Evolutionary conservation across 805 yeast species (phyloP).

Genomic region (Suhomyces faveliae): DNA sequence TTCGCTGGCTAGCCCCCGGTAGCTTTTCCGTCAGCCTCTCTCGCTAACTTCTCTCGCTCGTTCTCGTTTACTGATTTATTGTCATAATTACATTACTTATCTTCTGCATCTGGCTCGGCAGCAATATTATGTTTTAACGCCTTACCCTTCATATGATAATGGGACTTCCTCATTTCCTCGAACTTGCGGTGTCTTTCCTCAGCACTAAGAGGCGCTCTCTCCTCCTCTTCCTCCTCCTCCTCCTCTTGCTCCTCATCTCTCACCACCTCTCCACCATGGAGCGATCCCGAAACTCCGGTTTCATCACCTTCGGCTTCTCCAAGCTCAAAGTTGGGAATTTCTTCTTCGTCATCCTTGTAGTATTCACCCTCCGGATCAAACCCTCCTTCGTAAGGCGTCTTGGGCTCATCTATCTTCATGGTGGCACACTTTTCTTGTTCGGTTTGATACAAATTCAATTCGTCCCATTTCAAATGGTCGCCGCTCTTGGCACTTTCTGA

Average conservation of each 20-base stretch:
- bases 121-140: conserved; percentile 38
- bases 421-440: conserved; percentile 73
- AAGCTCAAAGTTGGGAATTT: conserved; percentile 50
- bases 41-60: too few species aligned
- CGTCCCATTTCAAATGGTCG: conserved; percentile 77
- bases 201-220: conserved; percentile 37
- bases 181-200: conserved; percentile 66
- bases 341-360: conserved; percentile 49
- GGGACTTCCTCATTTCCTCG: conserved; percentile 76
- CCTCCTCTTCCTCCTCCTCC: conserved; percentile 37
- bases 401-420: conserved; percentile 90
- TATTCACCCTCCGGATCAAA: conserved; percentile 80
- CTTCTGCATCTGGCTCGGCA: neutral
- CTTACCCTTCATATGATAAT: conserved; percentile 62
- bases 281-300: conserved; percentile 24
- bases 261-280: conserved; percentile 43
- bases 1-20: too few species aligned
- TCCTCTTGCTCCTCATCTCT: conserved; percentile 23
- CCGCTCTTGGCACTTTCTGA: conserved; percentile 2
- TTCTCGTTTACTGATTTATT: neutral
- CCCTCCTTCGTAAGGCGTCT: conserved; percentile 93
- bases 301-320: conserved; percentile 54
- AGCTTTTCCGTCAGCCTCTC: too few species aligned
- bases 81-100: neutral
- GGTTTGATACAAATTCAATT: conserved; percentile 65